Base-by-base conservation (phyloP, 2,329 filamentous ascomycete genomes). In the Helicocarpus griseus region DNA sequence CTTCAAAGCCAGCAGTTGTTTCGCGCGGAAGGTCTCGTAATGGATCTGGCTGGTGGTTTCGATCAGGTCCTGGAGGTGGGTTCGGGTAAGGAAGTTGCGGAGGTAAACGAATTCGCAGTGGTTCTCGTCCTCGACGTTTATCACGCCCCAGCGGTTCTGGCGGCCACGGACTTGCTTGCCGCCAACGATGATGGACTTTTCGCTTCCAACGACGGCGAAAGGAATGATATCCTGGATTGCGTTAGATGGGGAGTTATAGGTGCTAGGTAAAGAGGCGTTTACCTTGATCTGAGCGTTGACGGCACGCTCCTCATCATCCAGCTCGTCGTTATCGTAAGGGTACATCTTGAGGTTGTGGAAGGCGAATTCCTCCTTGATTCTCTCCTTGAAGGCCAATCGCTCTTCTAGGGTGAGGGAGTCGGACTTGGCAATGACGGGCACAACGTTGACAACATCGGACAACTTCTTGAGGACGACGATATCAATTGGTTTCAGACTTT, bases 271-370 rank as follows among this genome's bases (percentile, higher is more conserved):
- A 41, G 33, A 4, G 13, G 17, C 6, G 63, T 74, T 55, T 74
- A 94, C 90, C 87, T 97, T 97, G 77, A 98, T 98, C 69, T 95
- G 87, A 54, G 82, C 83, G 76, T 97, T 97, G 74, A 95, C 78
- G 56, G 85, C 84, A 63, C 89, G 86, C 77, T 98, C 93, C 78
- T 98, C 93, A 58, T 93, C 87, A 67, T 98, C 93, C 63, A 97
- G 86, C 79, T 98, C 93, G 65, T 98, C 93, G 69, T 96, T 97
- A 73, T 98, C 93, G 72, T 98, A 98, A 55, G 93, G 93, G 79
- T 95, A 98, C 93, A 98, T 98, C 80, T 95, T 91, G 67, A 98
- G 82, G 80, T 97, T 97, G 82, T 98, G 93, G 86, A 98, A 98
- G 53, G 87, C 78, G 71, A 98, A 98, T 73, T 98, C 93, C 79